Percentiles rank a stretch among this genome's conserved stretches.
Conservation (phyloP, 139 green algal species). For the Tetraselmis chui region DNA sequence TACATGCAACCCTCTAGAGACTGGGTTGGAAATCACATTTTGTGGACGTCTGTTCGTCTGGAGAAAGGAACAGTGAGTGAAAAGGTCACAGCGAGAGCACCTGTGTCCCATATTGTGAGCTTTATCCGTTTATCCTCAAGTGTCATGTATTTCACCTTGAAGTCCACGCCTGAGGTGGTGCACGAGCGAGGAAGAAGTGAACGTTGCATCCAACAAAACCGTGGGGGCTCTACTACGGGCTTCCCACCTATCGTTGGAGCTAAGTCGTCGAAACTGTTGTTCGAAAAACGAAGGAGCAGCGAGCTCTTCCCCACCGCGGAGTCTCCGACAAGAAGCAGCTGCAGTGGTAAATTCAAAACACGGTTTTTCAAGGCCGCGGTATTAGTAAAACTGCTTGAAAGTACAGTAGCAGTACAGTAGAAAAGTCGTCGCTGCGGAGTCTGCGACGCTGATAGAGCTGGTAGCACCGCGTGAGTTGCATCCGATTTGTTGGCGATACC, state of each 20-base stretch:
- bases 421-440: not conserved
- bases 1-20: too few species aligned
- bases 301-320: slow-evolving; percentile 84
- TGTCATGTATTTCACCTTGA: slow-evolving; percentile 84
- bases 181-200: too few species aligned
- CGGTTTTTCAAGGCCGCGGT: too few species aligned
- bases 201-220: too few species aligned
- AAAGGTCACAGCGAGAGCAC: too few species aligned
- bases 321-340: slow-evolving; percentile 87
- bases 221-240: too few species aligned
- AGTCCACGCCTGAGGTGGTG: slow-evolving; percentile 80
- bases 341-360: slow-evolving; percentile 12
- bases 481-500: slow-evolving; percentile 19
- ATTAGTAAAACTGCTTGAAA: not conserved
- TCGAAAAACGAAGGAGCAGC: slow-evolving; percentile 80
- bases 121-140: slow-evolving; percentile 76
- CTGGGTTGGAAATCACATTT: too few species aligned
- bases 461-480: not conserved
- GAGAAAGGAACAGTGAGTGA: too few species aligned
- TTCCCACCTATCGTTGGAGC: slow-evolving; percentile 70
- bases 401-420: not conserved
- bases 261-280: slow-evolving; percentile 74
- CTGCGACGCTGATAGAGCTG: not conserved
- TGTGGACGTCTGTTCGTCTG: too few species aligned
- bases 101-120: slow-evolving; percentile 91